Evolutionary conservation across 2,329 filamentous ascomycete genomes (phyloP), one percentile per base, ranked within the genome.

Genomic region (Rutstroemia sp.): DNA sequence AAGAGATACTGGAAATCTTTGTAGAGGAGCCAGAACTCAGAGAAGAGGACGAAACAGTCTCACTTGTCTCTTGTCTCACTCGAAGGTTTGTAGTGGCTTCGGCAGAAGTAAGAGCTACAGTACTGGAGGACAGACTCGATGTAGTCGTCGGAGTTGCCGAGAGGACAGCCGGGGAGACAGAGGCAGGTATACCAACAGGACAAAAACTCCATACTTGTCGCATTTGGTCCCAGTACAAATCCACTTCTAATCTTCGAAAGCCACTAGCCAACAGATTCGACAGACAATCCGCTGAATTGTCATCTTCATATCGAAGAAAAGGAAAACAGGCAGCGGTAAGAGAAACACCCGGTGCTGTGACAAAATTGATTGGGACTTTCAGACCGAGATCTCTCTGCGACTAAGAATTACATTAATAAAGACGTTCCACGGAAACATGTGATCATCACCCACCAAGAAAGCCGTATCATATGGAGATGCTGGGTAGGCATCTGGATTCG

Each of bases 151-250:
- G n/a, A 3, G 21, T 54, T 16, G 51, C 38, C 39, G 51, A 48
- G 48, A 27, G 6, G 21, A 23, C 48, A 25, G 42, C 19, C 12
- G 27, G 19, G 47, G n/a, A 36, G 17, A 23, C 17, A 19, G 42
- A 45, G 42, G 42, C 45, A n/a, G 52, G 52, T 25, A 54, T 21
- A 4, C 45, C 68, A 2, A 79, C 79, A 0, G 84, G 84, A 65
- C 84, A 87, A 17, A 87, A 74, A 50, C 74, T 79, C 81, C 83
- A 87, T 42, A 73, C 65, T 34, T 69, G 69, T 27, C 76, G 73
- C 30, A 70, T 73, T 23, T 75, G 64, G 60, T 86, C 83, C 84
- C 84, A 87, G 64, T 83, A 87, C 12, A 85, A 63, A 66, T 87
- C 84, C 27, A 85, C 69, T 45, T 79, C 70, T 47, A 86, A 74